Evolutionary conservation across 1,284 basidiomycete genomes (phyloP), one percentile per base, ranked within the genome.

Genomic region (Trichosporon sp.): DNA sequence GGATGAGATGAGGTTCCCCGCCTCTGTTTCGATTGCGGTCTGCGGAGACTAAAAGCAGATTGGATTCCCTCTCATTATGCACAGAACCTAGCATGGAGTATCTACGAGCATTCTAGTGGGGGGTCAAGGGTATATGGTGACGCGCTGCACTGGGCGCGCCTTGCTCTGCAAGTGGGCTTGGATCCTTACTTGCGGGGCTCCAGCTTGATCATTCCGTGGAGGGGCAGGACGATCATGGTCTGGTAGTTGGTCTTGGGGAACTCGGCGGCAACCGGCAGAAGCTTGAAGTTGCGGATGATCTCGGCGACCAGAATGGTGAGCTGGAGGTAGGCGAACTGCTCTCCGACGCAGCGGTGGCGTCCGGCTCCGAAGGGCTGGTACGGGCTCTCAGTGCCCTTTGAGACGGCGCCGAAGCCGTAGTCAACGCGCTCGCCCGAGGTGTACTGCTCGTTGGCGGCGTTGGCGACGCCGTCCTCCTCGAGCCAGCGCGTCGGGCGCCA

Each of bases 301-400:
- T 90, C 92, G 8, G 89, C 83, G 72, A 99, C 85, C 79, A 99
- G 87, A 6, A 90, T 90, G 58, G 93, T 92, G 29, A 99, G 86
- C 84, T 99, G 97, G 67, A 98, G 84, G 81, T 98, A 96, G 15
- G 97, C 97, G 78, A 98, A 99, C 88, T 94, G 75, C 60, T 80
- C 75, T 3, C 78, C 78, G 31, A 73, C 65, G 75, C 74, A 78
- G 68, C 95, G 86, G 84, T 98, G 95, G 75, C 93, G 87, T 29
- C 95, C 96, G 60, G 96, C 95, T 69, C 96, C 97, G 78, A 99
- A 99, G 1, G 96, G 97, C 80, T 96, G 91, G 81, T 98, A 98
- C 34, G 90, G 89, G 70, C 89, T 91, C 73, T 93, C 91, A 12
- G 93, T 95, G 64, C 93, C 93, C 84, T 95, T 96, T 83, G 90